Conservation (phyloP, 257 asterid genomes). For the Agastache rugosa region DNA sequence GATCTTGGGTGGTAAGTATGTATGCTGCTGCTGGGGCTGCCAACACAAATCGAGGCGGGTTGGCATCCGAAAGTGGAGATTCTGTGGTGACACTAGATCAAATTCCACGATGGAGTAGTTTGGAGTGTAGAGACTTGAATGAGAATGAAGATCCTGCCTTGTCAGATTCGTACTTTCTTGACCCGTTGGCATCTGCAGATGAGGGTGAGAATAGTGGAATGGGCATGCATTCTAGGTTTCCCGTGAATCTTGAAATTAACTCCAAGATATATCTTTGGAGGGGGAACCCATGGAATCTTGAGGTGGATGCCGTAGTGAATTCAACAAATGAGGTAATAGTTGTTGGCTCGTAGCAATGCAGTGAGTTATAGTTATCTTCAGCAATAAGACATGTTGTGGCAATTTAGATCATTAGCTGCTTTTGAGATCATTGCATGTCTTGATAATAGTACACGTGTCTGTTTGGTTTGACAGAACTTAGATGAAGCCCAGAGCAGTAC, state of each 20-base stretch:
- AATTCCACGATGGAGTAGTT: conserved; percentile 84
- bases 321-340: conserved; percentile 81
- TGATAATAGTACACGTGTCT: conserved; percentile 23
- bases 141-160: conserved; percentile 66
- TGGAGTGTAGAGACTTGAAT: conserved; percentile 63
- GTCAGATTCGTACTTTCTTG: conserved; percentile 58
- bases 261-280: conserved; percentile 89
- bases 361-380: background rate
- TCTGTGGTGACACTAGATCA: conserved; percentile 77
- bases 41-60: conserved; percentile 65
- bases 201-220: conserved; percentile 67
- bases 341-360: conserved; percentile 17
- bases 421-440: conserved; percentile 24
- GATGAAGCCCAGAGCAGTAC: conserved; percentile 98
- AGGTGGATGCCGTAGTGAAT: conserved; percentile 96
- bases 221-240: conserved; percentile 71
- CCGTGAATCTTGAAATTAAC: conserved; percentile 74
- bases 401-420: background rate
- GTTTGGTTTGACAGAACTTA: conserved; percentile 60
- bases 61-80: conserved; percentile 72
- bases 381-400: conserved; percentile 20
- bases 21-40: conserved; percentile 57
- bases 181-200: conserved; percentile 71
- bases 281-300: conserved; percentile 92
- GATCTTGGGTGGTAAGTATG: conserved; percentile 49